phyloP scores from a whole-genome alignment of 192 early-diverging fungal genomes.

The Entomortierella lignicola region DNA sequence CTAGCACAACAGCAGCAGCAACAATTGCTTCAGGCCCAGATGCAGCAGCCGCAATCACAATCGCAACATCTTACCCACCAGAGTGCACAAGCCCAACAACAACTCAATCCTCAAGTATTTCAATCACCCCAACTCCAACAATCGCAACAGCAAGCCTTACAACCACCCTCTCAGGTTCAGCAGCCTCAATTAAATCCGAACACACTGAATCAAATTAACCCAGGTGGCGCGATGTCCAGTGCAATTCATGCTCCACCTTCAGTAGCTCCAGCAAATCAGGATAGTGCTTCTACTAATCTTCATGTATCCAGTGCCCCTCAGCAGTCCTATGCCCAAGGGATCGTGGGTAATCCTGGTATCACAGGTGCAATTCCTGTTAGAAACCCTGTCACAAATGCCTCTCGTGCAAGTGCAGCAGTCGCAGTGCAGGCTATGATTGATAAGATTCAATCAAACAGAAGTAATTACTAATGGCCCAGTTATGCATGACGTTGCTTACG shows the following conservation, averaged over 20 bases:
- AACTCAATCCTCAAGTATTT: slow-evolving; percentile 18
- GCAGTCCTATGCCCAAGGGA: background rate
- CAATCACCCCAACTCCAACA: slow-evolving; percentile 22
- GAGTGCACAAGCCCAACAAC: slow-evolving; percentile 24
- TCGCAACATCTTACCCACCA: slow-evolving; percentile 10
- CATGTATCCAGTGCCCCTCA: background rate
- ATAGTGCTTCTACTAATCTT: background rate
- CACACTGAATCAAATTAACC: slow-evolving; percentile 11
- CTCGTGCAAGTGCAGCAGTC: slow-evolving; percentile 40
- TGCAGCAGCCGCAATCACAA: slow-evolving; percentile 22
- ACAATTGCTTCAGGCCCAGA: slow-evolving; percentile 11
- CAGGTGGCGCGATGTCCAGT: slow-evolving; percentile 2
- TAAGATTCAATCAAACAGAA: slow-evolving; percentile 47
- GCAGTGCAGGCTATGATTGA: slow-evolving; percentile 56
- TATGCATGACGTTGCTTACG: too few species aligned
- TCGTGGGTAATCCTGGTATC: slow-evolving; percentile 4
- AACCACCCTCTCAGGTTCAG: slow-evolving; percentile 16
- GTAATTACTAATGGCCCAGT: too few species aligned
- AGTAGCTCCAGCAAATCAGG: background rate
- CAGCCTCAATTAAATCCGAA: slow-evolving; percentile 24
- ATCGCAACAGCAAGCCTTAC: slow-evolving; percentile 10
- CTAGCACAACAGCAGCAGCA: background rate
- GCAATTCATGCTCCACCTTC: background rate
- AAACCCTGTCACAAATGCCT: slow-evolving; percentile 21
- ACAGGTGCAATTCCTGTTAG: slow-evolving; percentile 7